Evolutionary conservation across 2,329 filamentous ascomycete species (phyloP).

Genomic region (Cordyceps fumosorosea): DNA sequence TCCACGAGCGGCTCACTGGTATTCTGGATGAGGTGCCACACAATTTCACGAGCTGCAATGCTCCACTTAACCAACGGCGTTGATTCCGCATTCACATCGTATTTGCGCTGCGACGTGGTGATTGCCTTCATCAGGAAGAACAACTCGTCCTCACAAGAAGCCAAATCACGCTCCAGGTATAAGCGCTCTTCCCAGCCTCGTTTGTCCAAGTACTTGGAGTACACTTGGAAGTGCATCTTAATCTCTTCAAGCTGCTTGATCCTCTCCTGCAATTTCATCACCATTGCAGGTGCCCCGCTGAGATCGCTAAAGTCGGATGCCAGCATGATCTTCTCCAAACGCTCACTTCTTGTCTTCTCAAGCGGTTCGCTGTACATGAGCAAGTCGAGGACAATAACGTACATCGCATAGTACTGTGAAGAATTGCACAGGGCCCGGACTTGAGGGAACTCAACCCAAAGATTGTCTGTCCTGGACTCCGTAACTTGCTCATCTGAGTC

Average conservation of each 20-base stretch:
- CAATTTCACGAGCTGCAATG: constrained; percentile 88
- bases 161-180: constrained; percentile 80
- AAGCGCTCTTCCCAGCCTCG: constrained; percentile 88
- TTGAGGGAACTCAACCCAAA: constrained; percentile 95
- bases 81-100: constrained; percentile 63
- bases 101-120: constrained; percentile 86
- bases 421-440: constrained; percentile 95
- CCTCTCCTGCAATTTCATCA: constrained; percentile 81
- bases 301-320: constrained; percentile 98
- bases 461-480: constrained; percentile 85
- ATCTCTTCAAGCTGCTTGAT: constrained; percentile 94
- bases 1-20: constrained; percentile 84
- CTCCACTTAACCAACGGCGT: constrained; percentile 85
- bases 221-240: constrained; percentile 91
- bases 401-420: constrained; percentile 93
- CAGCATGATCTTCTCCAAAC: constrained; percentile 96
- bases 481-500: constrained; percentile 46
- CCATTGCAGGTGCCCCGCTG: constrained; percentile 86
- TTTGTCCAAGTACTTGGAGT: constrained; percentile 78
- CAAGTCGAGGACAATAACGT: constrained; percentile 94
- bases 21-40: constrained; percentile 92
- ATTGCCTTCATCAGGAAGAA: constrained; percentile 99
- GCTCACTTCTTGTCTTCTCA: constrained; percentile 94
- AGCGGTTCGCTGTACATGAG: constrained; percentile 93
- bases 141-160: constrained; percentile 87